Base-by-base conservation (phyloP, 495 filamentous ascomycete species). In the Hypomontagnella submonticulosa region DNA sequence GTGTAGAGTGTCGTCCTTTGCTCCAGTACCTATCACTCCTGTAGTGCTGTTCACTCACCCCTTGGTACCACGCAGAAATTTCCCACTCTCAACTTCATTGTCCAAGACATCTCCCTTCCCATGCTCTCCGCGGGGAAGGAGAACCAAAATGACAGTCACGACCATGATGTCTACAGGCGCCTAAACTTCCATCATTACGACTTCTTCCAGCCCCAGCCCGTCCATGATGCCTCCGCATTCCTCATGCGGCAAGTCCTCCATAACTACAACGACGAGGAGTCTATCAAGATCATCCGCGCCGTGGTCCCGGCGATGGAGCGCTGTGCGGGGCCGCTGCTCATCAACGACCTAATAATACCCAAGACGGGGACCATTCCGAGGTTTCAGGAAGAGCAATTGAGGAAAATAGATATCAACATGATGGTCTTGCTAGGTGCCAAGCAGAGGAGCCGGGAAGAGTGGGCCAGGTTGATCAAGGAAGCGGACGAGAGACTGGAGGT, bases 141-240 rank as follows among this genome's bases (percentile, higher is more conserved):
- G 10, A 11, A 30, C 2, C 41, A 30, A 4, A 27, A 69, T 1
- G 15, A 36, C 1, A 34, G 4, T 11, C 3, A 40, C 3, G 2
- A 4, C 36, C 36, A 36, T 10, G 55, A 59, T 19, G 13, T 74
- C n/a, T 0, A 9, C 7, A 53, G 37, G n/a, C 72, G 74, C 19
- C 23, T 79, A 9, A 12, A 16, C 0, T 79, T 71, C 46, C 16
- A 27, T 5, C 40, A 74, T 32, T 54, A 72, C 47, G 69, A 51
- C 60, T 79, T 77, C 68, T 79, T 77, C 64, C 37, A 66, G 15
- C 69, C 71, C 0, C 73, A 79, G 48, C 70, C 68, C 2, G 2
- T 20, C 4, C 34, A 15, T 0, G 47, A 65, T 30, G 75, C 70
- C 3, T 37, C 42, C 2, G 69, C 65, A 1, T 77, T 61, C 44